A percentile compares a stretch with the other conserved stretches of the same genome.
phyloP scores from a whole-genome alignment of 2,329 filamentous ascomycete genomes.

The Aschersonia sp. region DNA sequence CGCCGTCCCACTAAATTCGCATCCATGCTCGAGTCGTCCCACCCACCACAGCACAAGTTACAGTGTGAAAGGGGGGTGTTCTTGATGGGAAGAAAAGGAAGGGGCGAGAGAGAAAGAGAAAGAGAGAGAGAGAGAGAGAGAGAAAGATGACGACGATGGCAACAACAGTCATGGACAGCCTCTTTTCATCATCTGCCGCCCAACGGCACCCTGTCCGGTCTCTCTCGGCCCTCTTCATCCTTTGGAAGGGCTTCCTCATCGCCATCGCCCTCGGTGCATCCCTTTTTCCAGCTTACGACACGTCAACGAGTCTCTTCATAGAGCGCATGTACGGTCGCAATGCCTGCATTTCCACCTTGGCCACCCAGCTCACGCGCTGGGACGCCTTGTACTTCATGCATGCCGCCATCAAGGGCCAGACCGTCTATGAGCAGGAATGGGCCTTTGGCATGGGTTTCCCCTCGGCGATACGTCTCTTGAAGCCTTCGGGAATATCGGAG shows the following conservation, averaged over 20 bases:
- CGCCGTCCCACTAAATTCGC: no score
- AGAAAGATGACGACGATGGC: neutral
- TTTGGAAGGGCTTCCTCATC: slow-evolving; percentile 57
- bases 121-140: neutral
- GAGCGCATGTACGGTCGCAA: slow-evolving; percentile 16
- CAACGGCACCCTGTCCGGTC: neutral
- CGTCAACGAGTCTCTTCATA: slow-evolving; percentile 46
- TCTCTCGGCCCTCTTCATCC: slow-evolving; percentile 28
- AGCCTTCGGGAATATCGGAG: slow-evolving; percentile 12
- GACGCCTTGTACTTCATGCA: slow-evolving; percentile 66
- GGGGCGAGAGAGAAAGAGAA: neutral
- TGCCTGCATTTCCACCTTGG: slow-evolving; percentile 28
- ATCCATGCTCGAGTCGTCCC: no score
- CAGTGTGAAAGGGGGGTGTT: no score
- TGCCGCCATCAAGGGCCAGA: slow-evolving; percentile 44
- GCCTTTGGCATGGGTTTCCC: slow-evolving; percentile 50
- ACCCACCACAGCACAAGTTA: no score
- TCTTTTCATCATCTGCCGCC: neutral
- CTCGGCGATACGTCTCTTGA: slow-evolving; percentile 19
- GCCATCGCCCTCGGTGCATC: slow-evolving; percentile 37
- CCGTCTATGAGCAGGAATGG: slow-evolving; percentile 68
- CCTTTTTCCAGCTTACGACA: slow-evolving; percentile 57
- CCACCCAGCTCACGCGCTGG: slow-evolving; percentile 55
- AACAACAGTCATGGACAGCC: neutral
- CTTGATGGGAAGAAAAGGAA: no score